Evolutionary conservation across 2,329 filamentous ascomycete genomes (phyloP), one percentile per base, ranked within the genome.

Genomic region (Hymenoscyphus occultus): DNA sequence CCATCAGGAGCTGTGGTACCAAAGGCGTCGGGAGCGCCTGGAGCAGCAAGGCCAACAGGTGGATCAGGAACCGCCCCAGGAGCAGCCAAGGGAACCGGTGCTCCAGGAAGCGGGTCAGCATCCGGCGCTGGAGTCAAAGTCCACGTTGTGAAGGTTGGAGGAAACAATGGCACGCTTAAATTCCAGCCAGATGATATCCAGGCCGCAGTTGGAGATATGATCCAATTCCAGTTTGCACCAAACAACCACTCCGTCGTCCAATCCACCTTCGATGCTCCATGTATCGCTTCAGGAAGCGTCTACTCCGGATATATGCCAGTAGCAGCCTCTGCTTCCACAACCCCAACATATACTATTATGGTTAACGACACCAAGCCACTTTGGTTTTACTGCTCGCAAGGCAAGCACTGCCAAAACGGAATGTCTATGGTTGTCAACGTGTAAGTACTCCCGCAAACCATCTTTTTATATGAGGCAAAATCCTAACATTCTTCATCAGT

Each of bases 181-280:
- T 93, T 87, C 81, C 85, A 79, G 68, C 91, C 91, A 51, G 81
- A 89, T 71, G 87, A 83, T 73, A 76, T 94, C 75, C 81, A 80
- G 68, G 90, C 87, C 39, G 75, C 78, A n/a, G 78, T 81, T 2
- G 90, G 91, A 69, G 81, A 84, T 71, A 83, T 86, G 79, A 81
- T 90, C 13, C 85, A 88, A 78, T 90, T 89, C 81, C 85, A 89
- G 76, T 90, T 89, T 80, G 80, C 81, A 68, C 80, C 80, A 9
- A 83, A 82, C 71, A 93, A 93, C 81, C 91, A 94, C 83, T 93
- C 90, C 60, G 86, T 93, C 65, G 90, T 88, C 16, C 90, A 93
- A 80, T 91, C 90, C 58, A 86, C 82, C 72, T 94, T 93, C 73
- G 87, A 89, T 72, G 78, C 83, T 64, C 90, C 90, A 13, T 93